Percentiles rank a stretch among this genome's conserved stretches.
phyloP scores from a whole-genome alignment of 768 basidiomycete genomes.

The Phaffia australis region DNA sequence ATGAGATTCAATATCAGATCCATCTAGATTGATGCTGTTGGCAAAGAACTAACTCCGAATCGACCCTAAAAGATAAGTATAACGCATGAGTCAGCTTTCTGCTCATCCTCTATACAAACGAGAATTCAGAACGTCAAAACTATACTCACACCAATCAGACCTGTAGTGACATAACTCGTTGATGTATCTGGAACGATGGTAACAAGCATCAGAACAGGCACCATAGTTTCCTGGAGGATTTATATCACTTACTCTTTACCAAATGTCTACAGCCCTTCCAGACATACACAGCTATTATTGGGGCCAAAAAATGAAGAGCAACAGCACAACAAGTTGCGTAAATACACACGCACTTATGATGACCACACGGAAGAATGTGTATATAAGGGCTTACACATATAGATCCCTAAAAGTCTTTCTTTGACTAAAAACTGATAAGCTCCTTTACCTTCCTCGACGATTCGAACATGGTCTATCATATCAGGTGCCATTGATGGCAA shows the following conservation, averaged over 20 bases:
- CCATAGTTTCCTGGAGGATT: background rate
- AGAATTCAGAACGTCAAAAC: background rate
- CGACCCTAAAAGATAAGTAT: too few relatives aligned
- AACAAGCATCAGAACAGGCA: background rate
- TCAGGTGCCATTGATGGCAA: background rate
- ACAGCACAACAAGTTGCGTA: too few relatives aligned
- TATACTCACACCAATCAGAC: constrained; percentile 25
- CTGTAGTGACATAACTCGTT: constrained; percentile 22
- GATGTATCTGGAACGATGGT: constrained; percentile 8
- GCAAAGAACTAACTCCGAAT: too few relatives aligned
- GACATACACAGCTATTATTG: constrained; percentile 13
- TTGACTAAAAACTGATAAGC: constrained; percentile 24
- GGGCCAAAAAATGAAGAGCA: too few relatives aligned
- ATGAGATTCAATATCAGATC: background rate
- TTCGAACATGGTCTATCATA: background rate
- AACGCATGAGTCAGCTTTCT: too few relatives aligned
- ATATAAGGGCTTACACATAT: constrained; percentile 1
- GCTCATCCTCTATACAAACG: background rate
- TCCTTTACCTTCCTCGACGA: constrained; percentile 19
- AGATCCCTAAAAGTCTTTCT: constrained; percentile 24
- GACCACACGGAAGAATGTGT: too few relatives aligned
- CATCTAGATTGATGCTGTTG: too few relatives aligned
- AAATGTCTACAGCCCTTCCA: constrained; percentile 19
- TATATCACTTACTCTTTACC: constrained; percentile 8
- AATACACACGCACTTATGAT: too few relatives aligned